These are phyloP conservation scores for Pulveroboletus frians DNA, from an alignment of 768 basidiomycete genomes.

Conservation along the genomic window DNA sequence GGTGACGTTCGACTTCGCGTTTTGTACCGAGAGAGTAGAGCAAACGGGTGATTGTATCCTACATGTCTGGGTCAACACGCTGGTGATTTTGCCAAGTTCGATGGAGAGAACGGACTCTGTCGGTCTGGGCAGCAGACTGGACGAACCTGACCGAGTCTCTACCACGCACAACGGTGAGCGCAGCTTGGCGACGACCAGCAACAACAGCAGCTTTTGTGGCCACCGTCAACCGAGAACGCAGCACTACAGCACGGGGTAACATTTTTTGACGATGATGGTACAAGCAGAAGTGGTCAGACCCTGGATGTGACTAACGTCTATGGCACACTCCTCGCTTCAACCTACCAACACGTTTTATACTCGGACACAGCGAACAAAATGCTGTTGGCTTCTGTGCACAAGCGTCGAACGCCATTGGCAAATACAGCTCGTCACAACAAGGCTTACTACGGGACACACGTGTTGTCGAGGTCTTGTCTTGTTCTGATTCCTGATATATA, in stretches of 20 bases:
- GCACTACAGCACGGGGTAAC: constrained; percentile 25
- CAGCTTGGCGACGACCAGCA: constrained; percentile 39
- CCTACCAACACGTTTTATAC: neutral
- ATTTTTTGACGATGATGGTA: constrained; percentile 16
- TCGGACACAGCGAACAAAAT: constrained; percentile 6
- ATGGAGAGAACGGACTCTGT: constrained; percentile 47
- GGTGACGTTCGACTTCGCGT: constrained; percentile 96
- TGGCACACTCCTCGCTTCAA: neutral
- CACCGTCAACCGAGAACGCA: constrained; percentile 27
- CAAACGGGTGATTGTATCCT: constrained; percentile 97
- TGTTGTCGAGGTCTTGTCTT: neutral
- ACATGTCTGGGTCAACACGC: neutral
- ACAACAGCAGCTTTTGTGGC: constrained; percentile 46
- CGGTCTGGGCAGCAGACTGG: constrained; percentile 66
- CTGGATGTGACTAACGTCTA: neutral
- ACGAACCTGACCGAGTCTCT: constrained; percentile 39
- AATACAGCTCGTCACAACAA: constrained; percentile 1
- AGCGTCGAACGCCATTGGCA: constrained; percentile 1
- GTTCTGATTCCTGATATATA: neutral
- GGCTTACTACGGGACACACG: neutral
- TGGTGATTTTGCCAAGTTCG: neutral
- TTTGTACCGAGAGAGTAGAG: constrained; percentile 96
- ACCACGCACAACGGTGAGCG: constrained; percentile 37
- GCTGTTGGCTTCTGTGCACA: constrained; percentile 18
- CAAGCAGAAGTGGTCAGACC: neutral